Conservation (phyloP, 495 filamentous ascomycete genomes). For the Podospora conica region DNA sequence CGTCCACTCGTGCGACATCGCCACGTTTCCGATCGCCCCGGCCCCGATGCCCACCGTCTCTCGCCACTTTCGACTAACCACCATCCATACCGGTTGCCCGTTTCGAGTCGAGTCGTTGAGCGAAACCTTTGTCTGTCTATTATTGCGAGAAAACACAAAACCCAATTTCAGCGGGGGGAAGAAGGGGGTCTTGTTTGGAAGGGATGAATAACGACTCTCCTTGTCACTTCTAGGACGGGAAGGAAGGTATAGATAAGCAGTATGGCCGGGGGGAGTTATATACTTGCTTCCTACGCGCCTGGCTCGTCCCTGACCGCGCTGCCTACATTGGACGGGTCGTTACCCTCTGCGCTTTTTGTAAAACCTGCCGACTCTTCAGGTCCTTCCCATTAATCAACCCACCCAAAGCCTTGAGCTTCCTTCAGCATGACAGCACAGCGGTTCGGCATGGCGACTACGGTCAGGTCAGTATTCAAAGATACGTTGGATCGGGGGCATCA, state of each 20-base stretch:
- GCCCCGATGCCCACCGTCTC: slow-evolving; percentile 11
- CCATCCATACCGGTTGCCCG: slow-evolving; percentile 12
- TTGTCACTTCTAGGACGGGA: slow-evolving; percentile 21
- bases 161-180: slow-evolving; percentile 15
- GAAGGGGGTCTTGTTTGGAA: slow-evolving; percentile 16
- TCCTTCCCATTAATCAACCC: slow-evolving; percentile 7
- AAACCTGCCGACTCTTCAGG: background rate
- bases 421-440: background rate
- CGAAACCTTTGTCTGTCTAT: slow-evolving; percentile 23
- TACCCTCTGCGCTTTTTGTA: slow-evolving; percentile 2
- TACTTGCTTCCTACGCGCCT: slow-evolving; percentile 14
- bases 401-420: slow-evolving; percentile 1
- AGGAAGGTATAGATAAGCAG: slow-evolving; percentile 30
- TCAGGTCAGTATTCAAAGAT: background rate
- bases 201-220: slow-evolving; percentile 32
- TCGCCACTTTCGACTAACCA: slow-evolving; percentile 19
- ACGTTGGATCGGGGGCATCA: background rate
- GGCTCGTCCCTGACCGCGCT: slow-evolving; percentile 12
- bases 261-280: slow-evolving; percentile 14
- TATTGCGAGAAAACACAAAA: slow-evolving; percentile 16
- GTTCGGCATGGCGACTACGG: background rate
- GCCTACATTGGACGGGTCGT: background rate
- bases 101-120: slow-evolving; percentile 18
- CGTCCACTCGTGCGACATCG: slow-evolving; percentile 20
- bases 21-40: slow-evolving; percentile 18